These are phyloP conservation scores for Phytophthora sojae DNA, from an alignment of 352 stramenopile species.

Conservation along the genomic window DNA sequence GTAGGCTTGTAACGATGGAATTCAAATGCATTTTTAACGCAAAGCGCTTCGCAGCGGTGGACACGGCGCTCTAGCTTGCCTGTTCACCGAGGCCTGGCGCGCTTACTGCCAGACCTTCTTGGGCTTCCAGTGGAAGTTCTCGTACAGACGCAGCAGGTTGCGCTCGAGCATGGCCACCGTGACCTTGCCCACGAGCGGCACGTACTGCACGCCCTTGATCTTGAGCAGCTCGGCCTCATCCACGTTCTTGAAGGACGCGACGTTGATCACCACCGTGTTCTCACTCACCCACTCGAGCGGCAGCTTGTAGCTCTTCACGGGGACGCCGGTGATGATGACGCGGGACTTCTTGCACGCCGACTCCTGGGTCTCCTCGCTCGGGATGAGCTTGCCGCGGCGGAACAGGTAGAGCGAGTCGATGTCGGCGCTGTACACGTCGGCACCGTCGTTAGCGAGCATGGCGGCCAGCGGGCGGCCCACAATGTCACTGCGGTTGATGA, in stretches of 20 bases:
- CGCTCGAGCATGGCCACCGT: slow-evolving; percentile 97
- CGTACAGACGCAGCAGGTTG: slow-evolving; percentile 96
- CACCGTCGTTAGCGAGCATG: slow-evolving; percentile 96
- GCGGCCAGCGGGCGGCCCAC: slow-evolving; percentile 94
- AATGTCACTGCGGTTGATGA: slow-evolving; percentile 98
- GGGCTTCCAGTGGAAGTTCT: slow-evolving; percentile 95
- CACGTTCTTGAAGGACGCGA: slow-evolving; percentile 32
- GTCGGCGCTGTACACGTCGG: slow-evolving; percentile 96
- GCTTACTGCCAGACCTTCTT: slow-evolving; percentile 87
- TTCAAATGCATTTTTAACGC: slow-evolving; percentile 33
- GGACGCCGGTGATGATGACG: slow-evolving; percentile 96
- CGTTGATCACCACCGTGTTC: slow-evolving; percentile 96
- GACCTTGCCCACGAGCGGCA: slow-evolving; percentile 97
- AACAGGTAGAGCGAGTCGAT: slow-evolving; percentile 97
- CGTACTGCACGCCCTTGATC: slow-evolving; percentile 93
- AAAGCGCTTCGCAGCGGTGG: slow-evolving; percentile 10
- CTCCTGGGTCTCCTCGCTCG: slow-evolving; percentile 87
- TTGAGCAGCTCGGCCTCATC: slow-evolving; percentile 59
- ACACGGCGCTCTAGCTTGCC: slow-evolving; percentile 19
- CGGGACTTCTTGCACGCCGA: slow-evolving; percentile 90
- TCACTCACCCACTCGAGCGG: slow-evolving; percentile 92
- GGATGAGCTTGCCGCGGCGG: slow-evolving; percentile 89
- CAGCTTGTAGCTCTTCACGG: slow-evolving; percentile 94
- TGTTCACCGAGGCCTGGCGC: not conserved
- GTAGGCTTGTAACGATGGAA: slow-evolving; percentile 1